Base-by-base conservation (phyloP, 805 yeast genomes). In the Yarrowia osloensis region DNA sequence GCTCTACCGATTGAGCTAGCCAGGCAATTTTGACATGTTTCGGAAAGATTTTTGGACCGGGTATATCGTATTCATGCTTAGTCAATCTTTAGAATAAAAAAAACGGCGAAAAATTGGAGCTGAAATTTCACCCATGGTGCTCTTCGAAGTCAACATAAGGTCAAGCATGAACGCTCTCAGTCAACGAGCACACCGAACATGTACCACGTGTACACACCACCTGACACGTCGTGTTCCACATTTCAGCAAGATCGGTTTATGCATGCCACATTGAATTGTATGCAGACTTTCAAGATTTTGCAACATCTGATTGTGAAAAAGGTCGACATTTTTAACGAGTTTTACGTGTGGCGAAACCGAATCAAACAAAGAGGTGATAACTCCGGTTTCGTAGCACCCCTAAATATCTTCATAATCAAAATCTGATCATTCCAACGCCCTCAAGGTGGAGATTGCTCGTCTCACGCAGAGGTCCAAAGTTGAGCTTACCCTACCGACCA, bases 1-100 rank as follows among this genome's bases (percentile, higher is more conserved):
- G 57, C 57, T 50, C 57, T 50, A 50, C 57, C 57, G 57, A 50
- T 50, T 50, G 57, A 50, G 57, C 57, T 50, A 50, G 57, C 57
- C 57, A 50, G 57, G 57, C 57, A 15, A 5, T 21, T 49, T 28
- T 17, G 19, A 5, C 17, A n/a, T n/a, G n/a, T n/a, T n/a, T n/a
- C n/a, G n/a, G 29, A 24, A 5, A 44, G n/a, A 11, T 1, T 11
- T 11, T 35, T 24, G 31, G 31, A 24, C 4, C 4, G n/a, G 11
- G 31, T 24, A 44, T 49, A 26, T 19, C 21, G 8, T 9, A 49
- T 4, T 6, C 5, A 11, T 12, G 54, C 22, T 49, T 28, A 49
- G 54, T 49, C 52, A 47, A 5, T 28, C 17, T 2, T 13, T 12
- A 31, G 35, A 31, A 31, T 31, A 31, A 31, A 31, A 31, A 31